A percentile compares a stretch with the other conserved stretches of the same genome.
Conservation (phyloP, 139 green algal genomes). For the Trebouxia sp. region DNA sequence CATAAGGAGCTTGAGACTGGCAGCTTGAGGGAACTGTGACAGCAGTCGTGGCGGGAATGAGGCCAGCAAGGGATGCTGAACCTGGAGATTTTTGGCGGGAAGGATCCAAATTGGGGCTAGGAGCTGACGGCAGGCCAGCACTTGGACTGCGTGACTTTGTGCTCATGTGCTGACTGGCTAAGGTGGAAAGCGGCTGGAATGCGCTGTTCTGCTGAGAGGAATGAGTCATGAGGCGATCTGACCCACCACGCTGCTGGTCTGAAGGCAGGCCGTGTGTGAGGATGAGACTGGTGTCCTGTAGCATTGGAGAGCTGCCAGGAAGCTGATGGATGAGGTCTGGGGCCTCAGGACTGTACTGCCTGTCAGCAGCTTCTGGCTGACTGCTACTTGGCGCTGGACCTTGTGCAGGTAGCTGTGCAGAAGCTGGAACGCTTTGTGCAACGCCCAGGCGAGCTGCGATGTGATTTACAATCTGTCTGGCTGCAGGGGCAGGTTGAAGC, state of each 20-base stretch:
- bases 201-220: background rate
- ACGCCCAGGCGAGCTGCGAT: background rate
- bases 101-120: background rate
- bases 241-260: background rate
- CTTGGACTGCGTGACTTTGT: background rate
- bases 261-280: background rate
- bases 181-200: background rate
- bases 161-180: too few relatives aligned
- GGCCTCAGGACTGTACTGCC: background rate
- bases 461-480: background rate
- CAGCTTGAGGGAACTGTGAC: background rate
- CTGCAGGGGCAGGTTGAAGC: background rate
- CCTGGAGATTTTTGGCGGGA: background rate
- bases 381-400: too few relatives aligned
- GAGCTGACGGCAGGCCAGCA: background rate
- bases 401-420: background rate
- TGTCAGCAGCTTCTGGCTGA: background rate
- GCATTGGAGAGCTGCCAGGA: background rate
- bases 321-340: conserved; percentile 2
- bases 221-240: too few relatives aligned
- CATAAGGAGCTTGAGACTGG: background rate
- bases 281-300: background rate
- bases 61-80: background rate
- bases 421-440: background rate
- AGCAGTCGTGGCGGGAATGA: background rate